Percentiles rank a stretch among this genome's conserved stretches.
These are phyloP conservation scores for Coelastrella sp. DNA, from an alignment of 139 green algal species.

Conservation along the genomic window DNA sequence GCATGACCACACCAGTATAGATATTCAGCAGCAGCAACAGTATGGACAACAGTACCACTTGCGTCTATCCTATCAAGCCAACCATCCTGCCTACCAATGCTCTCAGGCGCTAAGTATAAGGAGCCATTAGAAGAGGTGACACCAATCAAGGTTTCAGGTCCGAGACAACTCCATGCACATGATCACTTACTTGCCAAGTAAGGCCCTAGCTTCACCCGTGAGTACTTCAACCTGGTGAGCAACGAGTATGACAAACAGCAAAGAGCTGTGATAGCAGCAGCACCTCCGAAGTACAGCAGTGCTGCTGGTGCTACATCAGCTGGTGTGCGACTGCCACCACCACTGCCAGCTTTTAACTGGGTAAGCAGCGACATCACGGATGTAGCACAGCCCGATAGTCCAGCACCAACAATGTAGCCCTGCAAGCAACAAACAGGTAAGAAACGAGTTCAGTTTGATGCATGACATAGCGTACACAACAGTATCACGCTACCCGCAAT, in stretches of 20 bases:
- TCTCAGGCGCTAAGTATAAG: too few relatives aligned
- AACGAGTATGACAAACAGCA: constrained; percentile 12
- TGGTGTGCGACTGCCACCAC: not conserved
- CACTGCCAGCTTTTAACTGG: constrained; percentile 1
- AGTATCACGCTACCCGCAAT: too few relatives aligned
- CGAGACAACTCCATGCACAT: too few relatives aligned
- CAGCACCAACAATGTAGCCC: constrained; percentile 50
- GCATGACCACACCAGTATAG: not conserved
- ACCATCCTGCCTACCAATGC: too few relatives aligned
- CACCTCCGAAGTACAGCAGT: constrained; percentile 50
- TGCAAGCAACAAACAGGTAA: not conserved
- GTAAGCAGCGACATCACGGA: constrained; percentile 42
- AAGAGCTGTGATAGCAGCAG: constrained; percentile 32
- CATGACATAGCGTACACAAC: not conserved
- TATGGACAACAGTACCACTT: too few relatives aligned
- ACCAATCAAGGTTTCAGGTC: too few relatives aligned
- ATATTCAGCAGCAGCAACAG: not conserved
- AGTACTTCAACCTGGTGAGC: constrained; percentile 47
- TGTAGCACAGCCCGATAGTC: constrained; percentile 49
- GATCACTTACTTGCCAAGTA: constrained; percentile 45
- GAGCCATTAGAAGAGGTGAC: too few relatives aligned
- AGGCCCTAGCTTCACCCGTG: constrained; percentile 15
- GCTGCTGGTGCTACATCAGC: constrained; percentile 48
- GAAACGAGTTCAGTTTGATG: too few relatives aligned
- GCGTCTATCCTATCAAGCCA: too few relatives aligned